These are phyloP conservation scores for Boletus albobrunnescens DNA, from an alignment of 1,284 basidiomycete species.

Conservation along the genomic window DNA sequence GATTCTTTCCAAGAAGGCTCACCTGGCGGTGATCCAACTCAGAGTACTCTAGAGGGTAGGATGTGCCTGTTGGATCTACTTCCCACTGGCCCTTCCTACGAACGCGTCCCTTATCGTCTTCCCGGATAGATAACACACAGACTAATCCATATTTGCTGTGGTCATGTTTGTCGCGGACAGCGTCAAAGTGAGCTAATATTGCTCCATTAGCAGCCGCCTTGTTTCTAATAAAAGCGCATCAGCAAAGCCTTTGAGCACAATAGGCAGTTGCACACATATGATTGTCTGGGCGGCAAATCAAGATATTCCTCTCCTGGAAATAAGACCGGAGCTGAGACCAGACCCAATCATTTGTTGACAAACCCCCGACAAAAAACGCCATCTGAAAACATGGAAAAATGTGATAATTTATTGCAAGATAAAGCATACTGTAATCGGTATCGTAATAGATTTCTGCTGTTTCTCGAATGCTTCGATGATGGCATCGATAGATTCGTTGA, in stretches of 20 bases:
- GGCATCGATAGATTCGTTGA: conserved; percentile 35
- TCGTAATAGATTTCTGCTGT: conserved; percentile 27
- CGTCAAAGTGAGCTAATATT: too few species aligned
- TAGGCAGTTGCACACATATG: conserved; percentile 10
- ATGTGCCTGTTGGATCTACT: too few species aligned
- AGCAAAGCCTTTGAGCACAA: background rate
- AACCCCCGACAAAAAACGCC: conserved; percentile 38
- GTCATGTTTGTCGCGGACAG: too few species aligned
- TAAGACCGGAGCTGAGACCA: conserved; percentile 33
- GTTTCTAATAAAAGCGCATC: conserved; percentile 33
- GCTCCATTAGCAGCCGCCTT: too few species aligned
- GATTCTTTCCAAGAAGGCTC: background rate
- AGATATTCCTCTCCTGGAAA: conserved; percentile 23
- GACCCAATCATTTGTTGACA: conserved; percentile 44
- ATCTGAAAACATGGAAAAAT: conserved; percentile 1
- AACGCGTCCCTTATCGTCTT: too few species aligned
- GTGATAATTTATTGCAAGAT: background rate
- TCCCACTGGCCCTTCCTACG: too few species aligned
- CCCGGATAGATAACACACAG: too few species aligned
- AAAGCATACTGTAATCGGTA: too few species aligned
- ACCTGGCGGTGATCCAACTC: too few species aligned
- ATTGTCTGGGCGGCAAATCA: conserved; percentile 31
- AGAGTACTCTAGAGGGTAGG: too few species aligned
- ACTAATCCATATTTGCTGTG: too few species aligned
- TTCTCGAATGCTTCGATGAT: conserved; percentile 29